Evolutionary conservation across 805 yeast genomes (phyloP).

Genomic region (Metschnikowia cubensis): DNA sequence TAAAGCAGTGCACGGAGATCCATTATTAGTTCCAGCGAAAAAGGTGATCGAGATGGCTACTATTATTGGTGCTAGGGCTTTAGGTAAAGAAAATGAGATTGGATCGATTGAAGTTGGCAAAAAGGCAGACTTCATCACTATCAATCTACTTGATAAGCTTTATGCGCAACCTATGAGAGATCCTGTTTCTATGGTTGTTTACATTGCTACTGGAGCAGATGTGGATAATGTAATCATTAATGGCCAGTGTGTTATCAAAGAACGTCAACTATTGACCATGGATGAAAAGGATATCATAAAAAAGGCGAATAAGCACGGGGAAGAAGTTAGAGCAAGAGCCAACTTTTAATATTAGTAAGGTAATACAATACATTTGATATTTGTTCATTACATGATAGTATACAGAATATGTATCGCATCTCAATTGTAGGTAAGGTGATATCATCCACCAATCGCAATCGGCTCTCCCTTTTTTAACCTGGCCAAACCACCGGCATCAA

Average conservation of each 20-base stretch:
- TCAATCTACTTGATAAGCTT: constrained; percentile 17
- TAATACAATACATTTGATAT: not conserved
- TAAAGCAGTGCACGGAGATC: constrained; percentile 20
- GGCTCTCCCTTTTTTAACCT: constrained; percentile 16
- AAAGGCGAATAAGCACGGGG: constrained; percentile 13
- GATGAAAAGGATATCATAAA: constrained; percentile 10
- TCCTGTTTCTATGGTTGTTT: constrained; percentile 21
- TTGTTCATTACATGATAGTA: not conserved
- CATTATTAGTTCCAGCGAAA: constrained; percentile 12
- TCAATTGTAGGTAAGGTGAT: not conserved
- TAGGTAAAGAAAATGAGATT: constrained; percentile 16
- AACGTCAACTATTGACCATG: constrained; percentile 10
- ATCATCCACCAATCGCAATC: constrained; percentile 15
- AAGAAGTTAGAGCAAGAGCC: constrained; percentile 10
- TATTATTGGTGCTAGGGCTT: constrained; percentile 13
- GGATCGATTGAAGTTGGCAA: constrained; percentile 15
- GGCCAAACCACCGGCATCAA: constrained; percentile 13
- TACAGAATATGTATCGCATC: not conserved
- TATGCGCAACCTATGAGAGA: constrained; percentile 22
- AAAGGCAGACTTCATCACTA: constrained; percentile 15
- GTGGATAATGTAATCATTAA: constrained; percentile 15
- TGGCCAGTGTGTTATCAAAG: constrained; percentile 8
- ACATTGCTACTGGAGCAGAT: constrained; percentile 21
- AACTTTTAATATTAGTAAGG: constrained; percentile 1
- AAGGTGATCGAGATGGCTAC: constrained; percentile 15